These are phyloP conservation scores for Crassisporium funariophilum DNA, from an alignment of 768 basidiomycete species.

Conservation along the genomic window DNA sequence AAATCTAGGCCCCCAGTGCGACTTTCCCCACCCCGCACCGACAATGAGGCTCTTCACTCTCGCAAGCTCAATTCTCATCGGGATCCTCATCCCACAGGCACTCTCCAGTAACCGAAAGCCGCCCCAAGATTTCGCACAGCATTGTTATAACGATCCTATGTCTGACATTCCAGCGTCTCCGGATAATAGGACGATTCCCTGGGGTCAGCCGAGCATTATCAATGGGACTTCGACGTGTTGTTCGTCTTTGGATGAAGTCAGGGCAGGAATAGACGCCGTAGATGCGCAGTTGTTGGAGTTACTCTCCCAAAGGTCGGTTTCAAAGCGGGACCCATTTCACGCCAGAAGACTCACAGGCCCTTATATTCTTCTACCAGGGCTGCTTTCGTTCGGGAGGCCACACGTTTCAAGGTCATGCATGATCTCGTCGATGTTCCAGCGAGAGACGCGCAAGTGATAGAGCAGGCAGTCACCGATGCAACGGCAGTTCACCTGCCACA, in stretches of 20 bases:
- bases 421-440: constrained; percentile 25
- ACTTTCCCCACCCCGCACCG: too few relatives aligned
- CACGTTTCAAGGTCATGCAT: constrained; percentile 25
- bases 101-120: neutral
- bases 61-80: neutral
- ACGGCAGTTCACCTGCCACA: constrained; percentile 21
- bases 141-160: constrained; percentile 18
- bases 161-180: constrained; percentile 13
- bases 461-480: constrained; percentile 19
- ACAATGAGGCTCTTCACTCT: constrained; percentile 1
- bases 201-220: constrained; percentile 21
- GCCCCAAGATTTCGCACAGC: constrained; percentile 9
- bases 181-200: constrained; percentile 22
- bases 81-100: constrained; percentile 3
- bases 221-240: constrained; percentile 22
- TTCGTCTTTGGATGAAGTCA: constrained; percentile 24
- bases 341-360: neutral
- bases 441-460: constrained; percentile 25
- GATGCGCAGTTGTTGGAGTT: constrained; percentile 22
- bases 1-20: too few relatives aligned
- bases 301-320: constrained; percentile 24
- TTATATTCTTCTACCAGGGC: constrained; percentile 15
- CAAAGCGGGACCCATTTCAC: neutral
- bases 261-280: constrained; percentile 23
- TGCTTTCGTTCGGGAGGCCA: constrained; percentile 28